These are phyloP conservation scores for Daldinia eschscholtzii DNA, from an alignment of 2,329 filamentous ascomycete species.

Conservation along the genomic window DNA sequence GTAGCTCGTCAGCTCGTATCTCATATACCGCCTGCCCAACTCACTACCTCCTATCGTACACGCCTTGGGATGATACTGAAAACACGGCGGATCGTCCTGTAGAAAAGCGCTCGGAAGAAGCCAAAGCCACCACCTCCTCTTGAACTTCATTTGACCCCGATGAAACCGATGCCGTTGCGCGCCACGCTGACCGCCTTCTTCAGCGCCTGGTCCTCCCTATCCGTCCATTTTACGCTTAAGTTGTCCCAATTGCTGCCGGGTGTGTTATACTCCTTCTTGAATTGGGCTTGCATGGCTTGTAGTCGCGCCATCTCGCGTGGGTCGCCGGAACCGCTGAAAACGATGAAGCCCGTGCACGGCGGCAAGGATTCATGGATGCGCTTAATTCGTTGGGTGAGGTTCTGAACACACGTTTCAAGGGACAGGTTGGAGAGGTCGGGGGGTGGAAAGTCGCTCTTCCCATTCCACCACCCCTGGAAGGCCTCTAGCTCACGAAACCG, in stretches of 20 bases:
- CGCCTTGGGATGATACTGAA: background rate
- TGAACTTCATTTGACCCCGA: slow-evolving; percentile 69
- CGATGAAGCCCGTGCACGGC: slow-evolving; percentile 73
- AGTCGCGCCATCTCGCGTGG: slow-evolving; percentile 74
- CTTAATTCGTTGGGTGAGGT: slow-evolving; percentile 63
- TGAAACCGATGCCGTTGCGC: slow-evolving; percentile 73
- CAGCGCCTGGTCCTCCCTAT: slow-evolving; percentile 73
- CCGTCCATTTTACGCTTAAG: slow-evolving; percentile 76
- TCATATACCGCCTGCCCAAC: background rate
- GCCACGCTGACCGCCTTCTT: slow-evolving; percentile 68
- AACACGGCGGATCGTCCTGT: background rate
- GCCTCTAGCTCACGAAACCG: slow-evolving; percentile 75
- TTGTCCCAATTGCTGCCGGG: slow-evolving; percentile 75
- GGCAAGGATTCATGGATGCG: slow-evolving; percentile 70
- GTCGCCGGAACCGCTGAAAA: slow-evolving; percentile 76
- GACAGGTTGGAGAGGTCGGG: slow-evolving; percentile 48
- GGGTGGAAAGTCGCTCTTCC: slow-evolving; percentile 59
- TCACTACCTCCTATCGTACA: background rate
- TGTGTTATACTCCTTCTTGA: slow-evolving; percentile 73
- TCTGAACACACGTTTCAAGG: slow-evolving; percentile 62
- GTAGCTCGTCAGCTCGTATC: slow-evolving; percentile 39
- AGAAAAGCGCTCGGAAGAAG: slow-evolving; percentile 15
- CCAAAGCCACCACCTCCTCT: background rate
- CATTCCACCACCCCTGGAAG: slow-evolving; percentile 76
- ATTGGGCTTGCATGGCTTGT: slow-evolving; percentile 70